These are phyloP conservation scores for Alternaria infectoria DNA, from an alignment of 2,329 filamentous ascomycete species.

Conservation along the genomic window DNA sequence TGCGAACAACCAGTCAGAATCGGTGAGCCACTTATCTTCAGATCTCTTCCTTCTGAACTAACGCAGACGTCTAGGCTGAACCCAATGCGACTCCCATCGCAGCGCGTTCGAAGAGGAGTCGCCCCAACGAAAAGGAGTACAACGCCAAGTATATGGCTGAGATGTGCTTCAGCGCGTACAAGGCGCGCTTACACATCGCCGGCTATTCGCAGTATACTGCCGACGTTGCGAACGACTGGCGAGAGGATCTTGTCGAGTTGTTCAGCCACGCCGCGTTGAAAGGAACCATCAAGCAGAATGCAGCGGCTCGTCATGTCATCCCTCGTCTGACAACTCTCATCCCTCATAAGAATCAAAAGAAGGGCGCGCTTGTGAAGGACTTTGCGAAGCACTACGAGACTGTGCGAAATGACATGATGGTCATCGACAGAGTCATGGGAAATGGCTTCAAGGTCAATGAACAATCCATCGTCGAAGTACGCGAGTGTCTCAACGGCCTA, in stretches of 20 bases:
- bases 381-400: constrained; percentile 3
- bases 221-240: background rate
- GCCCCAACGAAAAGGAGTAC: background rate
- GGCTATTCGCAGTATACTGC: background rate
- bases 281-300: background rate
- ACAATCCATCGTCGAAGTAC: background rate
- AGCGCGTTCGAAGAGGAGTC: background rate
- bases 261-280: constrained; percentile 1
- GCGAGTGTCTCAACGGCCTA: background rate
- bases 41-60: background rate
- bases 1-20: background rate
- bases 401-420: background rate
- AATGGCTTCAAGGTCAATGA: background rate
- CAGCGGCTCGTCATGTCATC: constrained; percentile 1
- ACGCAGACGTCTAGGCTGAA: background rate
- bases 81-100: background rate
- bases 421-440: background rate
- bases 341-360: background rate
- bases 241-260: constrained; percentile 2
- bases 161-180: constrained; percentile 4
- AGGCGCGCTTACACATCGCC: background rate
- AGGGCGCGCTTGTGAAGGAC: background rate
- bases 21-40: background rate
- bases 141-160: constrained; percentile 14
- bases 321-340: constrained; percentile 3